Evolutionary conservation across 139 green algal species (phyloP).

Genomic region (Nannochloris sp.): DNA sequence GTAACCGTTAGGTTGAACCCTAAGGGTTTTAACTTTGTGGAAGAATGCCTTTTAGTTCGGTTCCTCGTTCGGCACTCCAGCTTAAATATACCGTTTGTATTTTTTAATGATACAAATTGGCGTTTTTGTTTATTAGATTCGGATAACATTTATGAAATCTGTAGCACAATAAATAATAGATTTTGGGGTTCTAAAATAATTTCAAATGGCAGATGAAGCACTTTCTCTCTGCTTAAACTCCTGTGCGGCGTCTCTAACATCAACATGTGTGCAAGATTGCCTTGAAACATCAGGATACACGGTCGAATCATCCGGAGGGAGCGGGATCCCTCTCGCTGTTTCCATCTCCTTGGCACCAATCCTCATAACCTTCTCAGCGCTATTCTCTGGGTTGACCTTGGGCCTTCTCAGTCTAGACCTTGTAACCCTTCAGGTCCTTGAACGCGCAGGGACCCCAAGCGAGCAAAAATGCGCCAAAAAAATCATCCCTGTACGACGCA

Average conservation of each 20-base stretch:
- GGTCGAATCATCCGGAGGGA: background rate
- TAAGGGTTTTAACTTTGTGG: too few relatives aligned
- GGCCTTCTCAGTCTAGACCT: conserved; percentile 40
- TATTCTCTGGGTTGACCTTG: conserved; percentile 61
- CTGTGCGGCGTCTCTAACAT: background rate
- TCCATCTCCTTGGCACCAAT: background rate
- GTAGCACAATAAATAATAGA: too few relatives aligned
- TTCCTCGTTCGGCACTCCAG: too few relatives aligned
- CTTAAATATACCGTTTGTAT: too few relatives aligned
- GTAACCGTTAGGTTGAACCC: too few relatives aligned
- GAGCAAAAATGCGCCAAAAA: conserved; percentile 26
- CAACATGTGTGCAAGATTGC: background rate
- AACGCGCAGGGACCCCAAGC: conserved; percentile 16
- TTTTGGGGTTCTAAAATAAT: too few relatives aligned
- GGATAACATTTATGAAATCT: too few relatives aligned
- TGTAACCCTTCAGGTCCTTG: conserved; percentile 35
- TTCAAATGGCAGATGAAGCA: too few relatives aligned
- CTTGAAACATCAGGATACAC: background rate
- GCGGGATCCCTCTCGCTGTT: background rate
- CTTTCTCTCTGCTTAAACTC: background rate
- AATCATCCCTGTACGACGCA: conserved; percentile 20
- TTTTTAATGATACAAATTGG: too few relatives aligned
- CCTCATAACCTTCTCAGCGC: conserved; percentile 39
- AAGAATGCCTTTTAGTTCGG: too few relatives aligned
- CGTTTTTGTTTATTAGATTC: too few relatives aligned